A percentile compares a stretch with the other conserved stretches of the same genome.
phyloP scores from a whole-genome alignment of 169 alveolate genomes.

The Nephromyces sp. region DNA sequence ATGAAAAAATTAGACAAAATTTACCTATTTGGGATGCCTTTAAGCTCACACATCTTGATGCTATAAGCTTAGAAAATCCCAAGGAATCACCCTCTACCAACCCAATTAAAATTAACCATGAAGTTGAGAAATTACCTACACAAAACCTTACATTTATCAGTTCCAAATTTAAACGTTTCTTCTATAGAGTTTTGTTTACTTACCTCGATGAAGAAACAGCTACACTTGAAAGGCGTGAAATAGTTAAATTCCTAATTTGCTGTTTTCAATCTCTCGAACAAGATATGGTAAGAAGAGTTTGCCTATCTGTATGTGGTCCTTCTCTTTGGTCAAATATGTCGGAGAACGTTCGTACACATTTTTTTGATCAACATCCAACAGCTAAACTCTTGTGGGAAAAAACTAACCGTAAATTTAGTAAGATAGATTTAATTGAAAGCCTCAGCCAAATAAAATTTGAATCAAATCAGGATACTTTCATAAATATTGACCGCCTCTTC shows the following conservation, averaged over 20 bases:
- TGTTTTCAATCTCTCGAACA: constrained; percentile 16
- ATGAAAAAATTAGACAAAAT: constrained; percentile 1
- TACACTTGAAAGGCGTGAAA: neutral
- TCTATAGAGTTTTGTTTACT: neutral
- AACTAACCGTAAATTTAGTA: neutral
- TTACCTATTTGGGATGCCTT: constrained; percentile 8
- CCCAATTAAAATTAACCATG: neutral
- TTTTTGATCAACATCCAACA: constrained; percentile 1
- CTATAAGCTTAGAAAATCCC: neutral
- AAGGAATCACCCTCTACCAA: neutral
- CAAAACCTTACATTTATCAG: neutral
- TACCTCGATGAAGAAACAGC: neutral
- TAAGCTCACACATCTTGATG: neutral
- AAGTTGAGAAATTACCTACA: neutral
- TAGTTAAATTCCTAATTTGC: constrained; percentile 7
- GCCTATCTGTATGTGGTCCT: constrained; percentile 25
- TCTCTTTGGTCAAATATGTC: constrained; percentile 1
- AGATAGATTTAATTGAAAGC: neutral
- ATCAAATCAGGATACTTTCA: no score
- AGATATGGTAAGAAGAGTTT: constrained; percentile 1
- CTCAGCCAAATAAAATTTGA: neutral
- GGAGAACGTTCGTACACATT: neutral
- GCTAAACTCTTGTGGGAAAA: constrained; percentile 13
- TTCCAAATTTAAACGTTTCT: neutral
- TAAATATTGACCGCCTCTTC: no score